Percentiles rank a stretch among this genome's conserved stretches.
Conservation (phyloP, 192 early-diverging fungal species). For the Chytriomyces confervae region DNA sequence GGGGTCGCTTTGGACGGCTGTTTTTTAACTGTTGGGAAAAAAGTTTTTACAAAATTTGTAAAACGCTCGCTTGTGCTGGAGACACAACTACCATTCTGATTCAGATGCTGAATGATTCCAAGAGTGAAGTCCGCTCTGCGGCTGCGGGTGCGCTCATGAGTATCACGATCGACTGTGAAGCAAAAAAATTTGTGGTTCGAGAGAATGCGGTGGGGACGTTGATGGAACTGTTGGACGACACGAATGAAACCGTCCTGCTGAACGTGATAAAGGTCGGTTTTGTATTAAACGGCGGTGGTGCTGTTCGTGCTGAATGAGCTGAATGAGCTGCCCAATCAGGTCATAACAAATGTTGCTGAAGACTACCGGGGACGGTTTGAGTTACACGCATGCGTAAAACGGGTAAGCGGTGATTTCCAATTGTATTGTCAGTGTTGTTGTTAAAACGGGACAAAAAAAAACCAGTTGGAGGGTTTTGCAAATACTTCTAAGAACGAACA, state of each 20-base stretch:
- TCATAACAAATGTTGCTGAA: slow-evolving; percentile 62
- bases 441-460: neutral
- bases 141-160: slow-evolving; percentile 63
- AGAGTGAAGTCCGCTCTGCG: slow-evolving; percentile 53
- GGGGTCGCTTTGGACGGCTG: neutral
- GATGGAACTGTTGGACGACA: slow-evolving; percentile 52
- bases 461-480: slow-evolving; percentile 45
- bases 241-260: slow-evolving; percentile 53
- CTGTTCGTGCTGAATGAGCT: neutral
- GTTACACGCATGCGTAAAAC: slow-evolving; percentile 53
- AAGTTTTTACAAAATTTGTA: slow-evolving; percentile 57
- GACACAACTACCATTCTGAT: slow-evolving; percentile 51
- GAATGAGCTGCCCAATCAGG: slow-evolving; percentile 14
- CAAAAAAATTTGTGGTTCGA: slow-evolving; percentile 56
- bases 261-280: slow-evolving; percentile 54
- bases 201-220: slow-evolving; percentile 45
- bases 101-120: slow-evolving; percentile 43
- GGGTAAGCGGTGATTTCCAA: slow-evolving; percentile 37
- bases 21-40: neutral
- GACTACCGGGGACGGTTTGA: slow-evolving; percentile 66
- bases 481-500: slow-evolving; percentile 44
- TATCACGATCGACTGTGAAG: slow-evolving; percentile 62
- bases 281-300: neutral
- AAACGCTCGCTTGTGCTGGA: slow-evolving; percentile 41
- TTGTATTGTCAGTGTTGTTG: neutral